Base-by-base conservation (phyloP, 352 stramenopile genomes). In the Phytophthora brassicae region DNA sequence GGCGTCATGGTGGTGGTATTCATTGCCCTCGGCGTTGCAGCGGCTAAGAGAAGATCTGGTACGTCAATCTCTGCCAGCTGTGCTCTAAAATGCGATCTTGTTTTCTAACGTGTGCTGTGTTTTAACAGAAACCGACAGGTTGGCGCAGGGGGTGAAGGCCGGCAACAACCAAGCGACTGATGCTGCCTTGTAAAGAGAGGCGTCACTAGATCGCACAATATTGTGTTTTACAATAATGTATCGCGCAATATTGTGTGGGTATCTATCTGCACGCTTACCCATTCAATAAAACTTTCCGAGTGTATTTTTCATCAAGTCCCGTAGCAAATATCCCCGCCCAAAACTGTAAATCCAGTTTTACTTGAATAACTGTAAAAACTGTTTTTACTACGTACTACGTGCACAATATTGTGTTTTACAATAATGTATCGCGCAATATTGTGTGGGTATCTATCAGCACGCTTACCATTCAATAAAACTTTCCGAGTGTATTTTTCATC, bases 1-100 rank as follows among this genome's bases (percentile, higher is more conserved):
- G 80, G 56, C 7, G 61, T 90, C n/a, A 93, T 92, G 77, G 51
- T 83, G 8, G 72, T 90, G 17, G 81, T 93, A 9, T 95, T 93
- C 56, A 70, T 89, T 26, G 78, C 70, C 7, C 77, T 95, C 13
- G 80, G 70, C 8, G 65, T 95, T 42, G 72, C 83, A 1, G 84
- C 86, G 7, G 71, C 79, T 33, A 92, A 90, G 58, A 88, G 86
- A 62, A 89, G 86, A 64, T 68, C 68, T 77, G 81, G 82, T 92
- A 72, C 35, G 77, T 66, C 26, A 8, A n/a, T n/a, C n/a, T n/a
- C n/a, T n/a, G n/a, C n/a, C n/a, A n/a, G n/a, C n/a, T n/a, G n/a
- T n/a, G n/a, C n/a, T n/a, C n/a, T n/a, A n/a, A n/a, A n/a, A n/a
- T n/a, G n/a, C n/a, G n/a, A n/a, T n/a, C n/a, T n/a, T n/a, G n/a